Base-by-base conservation (phyloP, 768 basidiomycete species). In the Chiua virens region DNA sequence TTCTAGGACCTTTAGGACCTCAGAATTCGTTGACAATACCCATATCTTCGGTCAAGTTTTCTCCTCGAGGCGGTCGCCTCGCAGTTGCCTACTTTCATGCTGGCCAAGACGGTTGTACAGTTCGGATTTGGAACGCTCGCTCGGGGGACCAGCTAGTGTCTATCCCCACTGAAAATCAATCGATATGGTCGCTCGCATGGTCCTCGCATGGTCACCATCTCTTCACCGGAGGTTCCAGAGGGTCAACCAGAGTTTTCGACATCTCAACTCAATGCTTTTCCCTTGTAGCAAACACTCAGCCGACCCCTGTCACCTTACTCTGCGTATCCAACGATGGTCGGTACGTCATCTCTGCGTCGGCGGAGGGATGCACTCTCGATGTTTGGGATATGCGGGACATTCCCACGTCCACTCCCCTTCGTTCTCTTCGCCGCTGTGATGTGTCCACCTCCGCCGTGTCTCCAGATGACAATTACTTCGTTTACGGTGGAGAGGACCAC, bases 1-100 rank as follows among this genome's bases (percentile, higher is more conserved):
- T 60, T 20, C 45, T 56, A n/a, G 51, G 50, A 8, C 59, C 59
- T 10, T 23, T 60, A 39, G 32, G 42, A 15, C 54, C 60, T 46
- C 32, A 28, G 11, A 36, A 34, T 21, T 30, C 30, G 30, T 30
- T 9, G 3, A 30, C 8, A 30, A 30, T 13, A 3, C 50, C 39
- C 4, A 32, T 60, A 20, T 47, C 41, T 34, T 56, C 58, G 32
- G 39, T 56, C n/a, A 45, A 30, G 17, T 60, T 60, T 41, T 60
- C 59, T 5, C 58, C 51, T 2, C 48, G 56, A 27, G 58, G 58
- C 0, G 50, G 56, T 32, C 54, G 50, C 0, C 27, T 60, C 22
- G 59, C 54, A 45, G 53, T 55, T 2, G 30, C 5, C 10, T 13
- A 30, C 30, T 30, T 30, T 30, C 11, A 30, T 13, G 45, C 54